Base-by-base conservation (phyloP, 345 rosid species). In the Lumnitzera racemosa region DNA sequence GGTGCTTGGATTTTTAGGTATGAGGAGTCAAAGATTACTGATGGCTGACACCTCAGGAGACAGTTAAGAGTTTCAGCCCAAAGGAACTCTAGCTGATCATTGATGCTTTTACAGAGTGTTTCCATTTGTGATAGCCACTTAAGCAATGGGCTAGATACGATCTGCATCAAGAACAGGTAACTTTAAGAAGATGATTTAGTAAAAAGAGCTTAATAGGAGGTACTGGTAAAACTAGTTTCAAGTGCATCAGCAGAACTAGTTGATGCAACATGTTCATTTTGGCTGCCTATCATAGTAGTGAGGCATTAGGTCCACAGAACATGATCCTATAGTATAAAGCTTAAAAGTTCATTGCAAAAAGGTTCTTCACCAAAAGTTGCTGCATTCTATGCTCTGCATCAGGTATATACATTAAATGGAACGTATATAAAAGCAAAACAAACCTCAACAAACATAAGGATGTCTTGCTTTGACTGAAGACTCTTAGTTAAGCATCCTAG, bases 1-100 rank as follows among this genome's bases (percentile, higher is more conserved):
- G 67, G n/a, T 23, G 82, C 83, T 62, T 79, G 83, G 24, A 69
- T 74, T 61, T 72, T 62, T 36, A 84, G 81, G 74, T 77, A 61
- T 13, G 70, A 59, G 20, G 90, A 77, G 67, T 75, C 68, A 43
- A 71, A 81, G 49, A 47, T 46, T 57, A 77, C 67, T 6, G 71
- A 74, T 0, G 83, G 84, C 51, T 49, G 68, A 68, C 86, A 73
- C 70, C 78, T 75, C 52, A 14, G 70, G 46, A 70, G 67, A 69
- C 78, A 77, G 51, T 62, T 68, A 24, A 84, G 68, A 31, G 56
- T 68, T 53, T 81, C 81, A 15, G 62, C 65, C 84, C 83, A 81
- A 25, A 84, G 66, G 51, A 12, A 46, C 53, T 69, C 70, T 51
- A 81, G 67, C 52, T 70, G 74, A 61, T 66, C 46, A 10, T 24